Base-by-base conservation (phyloP, 78 protist species). In the Salpingoeca rosetta region DNA sequence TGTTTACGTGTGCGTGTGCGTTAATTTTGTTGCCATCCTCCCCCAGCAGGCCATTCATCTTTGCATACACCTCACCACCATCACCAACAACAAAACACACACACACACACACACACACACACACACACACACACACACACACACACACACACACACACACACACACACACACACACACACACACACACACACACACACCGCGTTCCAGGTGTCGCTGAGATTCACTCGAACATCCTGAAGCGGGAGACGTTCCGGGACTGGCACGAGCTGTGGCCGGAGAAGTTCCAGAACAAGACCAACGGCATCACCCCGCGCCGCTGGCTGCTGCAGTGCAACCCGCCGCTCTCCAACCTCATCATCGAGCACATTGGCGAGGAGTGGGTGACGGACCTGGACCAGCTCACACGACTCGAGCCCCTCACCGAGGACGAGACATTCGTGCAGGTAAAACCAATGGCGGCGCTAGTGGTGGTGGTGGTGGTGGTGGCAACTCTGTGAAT, bases 281-380 rank as follows among this genome's bases (percentile, higher is more conserved):
- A 93, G 80, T 95, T 97, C 94, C 90, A 85, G 43, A 93, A 95
- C 90, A 93, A 89, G 91, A 97, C 99, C 86, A 97, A 97, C 89
- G 99, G 99, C 80, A 96, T 97, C 76, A 97, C 99, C 7, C 97
- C 95, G 73, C 90, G 99, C 77, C 92, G 99, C 79, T 97, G 99
- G 99, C 84, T 97, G 72, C 82, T 88, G 44, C 90, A 86, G 84
- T 82, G 91, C 89, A 97, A 97, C 91, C 93, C 95, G 73, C 84
- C 87, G 24, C 92, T 97, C 42, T 45, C 89, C 36, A 25, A 51
- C 2, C 74, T 95, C 73, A 88, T 95, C 82, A 85, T 90, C 56
- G 88, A 89, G 83, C 80, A 90, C 89, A 81, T 95, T 17, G 82
- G 93, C 0, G 94, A 93, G 45, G 37, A 77, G 79, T 96, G 96